Evolutionary conservation across 441 rosid species (phyloP), one percentile per base, ranked within the genome.

Genomic region (Cnidoscolus chayamansa): DNA sequence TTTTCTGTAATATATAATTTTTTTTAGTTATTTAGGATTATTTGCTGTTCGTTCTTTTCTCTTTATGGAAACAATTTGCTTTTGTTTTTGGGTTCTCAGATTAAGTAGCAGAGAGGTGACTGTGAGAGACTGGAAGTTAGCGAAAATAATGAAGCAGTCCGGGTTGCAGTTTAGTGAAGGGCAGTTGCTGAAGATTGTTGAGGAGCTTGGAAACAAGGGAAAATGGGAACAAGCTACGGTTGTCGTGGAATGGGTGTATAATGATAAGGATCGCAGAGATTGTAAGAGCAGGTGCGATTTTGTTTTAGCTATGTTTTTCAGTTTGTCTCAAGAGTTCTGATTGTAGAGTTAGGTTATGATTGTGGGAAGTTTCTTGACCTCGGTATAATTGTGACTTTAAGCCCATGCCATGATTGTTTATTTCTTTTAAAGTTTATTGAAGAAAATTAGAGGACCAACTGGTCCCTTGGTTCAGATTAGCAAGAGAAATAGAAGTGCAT

Each of bases 141-240:
- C 89, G 64, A 88, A 86, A 83, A 88, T 90, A 78, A 92, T 94
- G 97, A 94, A 90, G 83, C 92, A 85, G 60, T 91, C 95, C 9
- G 94, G 90, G 10, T 81, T 94, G 84, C 81, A 78, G 76, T 94
- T 91, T 75, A 84, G 75, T 57, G 97, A 94, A 85, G 83, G 86
- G 68, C 98, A 92, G 78, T 67, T 94, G 89, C 90, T 94, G 76
- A 90, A 81, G 85, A 84, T 90, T 82, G 81, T 94, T 74, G 84
- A 83, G 67, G 81, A 85, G 55, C 89, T 94, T 30, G 90, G 97
- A 25, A 68, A 80, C 13, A 84, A 73, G 9, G 80, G 82, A 37
- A 80, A 85, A 76, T 90, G 97, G 95, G 88, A 85, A 85, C 95
- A 90, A 80, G 96, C 95, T 2, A 76, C 83, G 76, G 83, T 89